These are phyloP conservation scores for Kernera saxatilis DNA, from an alignment of 345 rosid species.

Conservation along the genomic window DNA sequence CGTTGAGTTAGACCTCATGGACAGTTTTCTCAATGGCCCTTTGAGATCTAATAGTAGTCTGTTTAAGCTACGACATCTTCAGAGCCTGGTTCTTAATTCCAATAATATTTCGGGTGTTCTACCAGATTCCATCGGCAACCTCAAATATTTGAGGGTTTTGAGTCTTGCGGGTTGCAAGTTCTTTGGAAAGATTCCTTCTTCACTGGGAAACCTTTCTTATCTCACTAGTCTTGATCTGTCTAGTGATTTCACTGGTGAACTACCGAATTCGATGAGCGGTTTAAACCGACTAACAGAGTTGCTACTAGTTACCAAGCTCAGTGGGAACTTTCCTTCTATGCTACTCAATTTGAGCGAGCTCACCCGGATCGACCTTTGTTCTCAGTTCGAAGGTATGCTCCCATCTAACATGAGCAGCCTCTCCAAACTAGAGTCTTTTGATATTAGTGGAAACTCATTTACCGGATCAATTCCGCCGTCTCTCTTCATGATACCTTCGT, in stretches of 20 bases:
- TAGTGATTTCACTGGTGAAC: slow-evolving; percentile 28
- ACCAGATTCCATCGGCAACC: slow-evolving; percentile 15
- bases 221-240: slow-evolving; percentile 25
- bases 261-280: not conserved
- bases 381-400: slow-evolving; percentile 3
- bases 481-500: slow-evolving; percentile 11
- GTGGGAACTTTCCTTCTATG: not conserved
- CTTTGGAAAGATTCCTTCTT: slow-evolving; percentile 23
- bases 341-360: slow-evolving; percentile 14
- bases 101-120: slow-evolving; percentile 15
- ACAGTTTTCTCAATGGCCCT: not conserved
- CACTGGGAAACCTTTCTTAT: slow-evolving; percentile 24
- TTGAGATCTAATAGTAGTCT: not conserved
- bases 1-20: not conserved
- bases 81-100: not conserved
- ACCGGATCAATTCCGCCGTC: not conserved
- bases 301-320: not conserved
- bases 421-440: not conserved
- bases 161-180: not conserved
- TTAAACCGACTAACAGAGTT: not conserved
- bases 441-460: not conserved
- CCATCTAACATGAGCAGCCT: slow-evolving; percentile 19
- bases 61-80: not conserved
- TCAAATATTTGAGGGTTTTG: not conserved
- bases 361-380: not conserved